These are phyloP conservation scores for Lunasporangiospora selenospora DNA, from an alignment of 192 early-diverging fungal genomes.

Conservation along the genomic window DNA sequence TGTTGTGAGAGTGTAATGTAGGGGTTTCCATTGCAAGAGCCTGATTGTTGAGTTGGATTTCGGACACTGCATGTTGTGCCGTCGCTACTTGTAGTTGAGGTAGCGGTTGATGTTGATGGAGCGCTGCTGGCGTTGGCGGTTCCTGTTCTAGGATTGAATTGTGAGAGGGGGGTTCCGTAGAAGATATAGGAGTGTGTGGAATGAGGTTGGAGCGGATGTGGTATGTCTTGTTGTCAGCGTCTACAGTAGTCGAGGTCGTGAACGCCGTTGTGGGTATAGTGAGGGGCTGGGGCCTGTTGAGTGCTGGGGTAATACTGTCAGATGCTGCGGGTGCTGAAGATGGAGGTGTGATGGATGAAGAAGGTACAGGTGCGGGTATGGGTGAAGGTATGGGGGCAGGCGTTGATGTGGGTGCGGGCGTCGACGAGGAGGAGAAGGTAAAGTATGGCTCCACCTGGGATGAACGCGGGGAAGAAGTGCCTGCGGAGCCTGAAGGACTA, in stretches of 20 bases:
- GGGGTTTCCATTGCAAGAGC: constrained; percentile 52
- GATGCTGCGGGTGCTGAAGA: not conserved
- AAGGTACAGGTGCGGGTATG: constrained; percentile 1
- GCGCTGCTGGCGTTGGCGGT: too few species aligned
- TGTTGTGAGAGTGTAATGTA: constrained; percentile 52
- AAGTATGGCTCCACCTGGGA: constrained; percentile 3
- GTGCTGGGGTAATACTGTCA: not conserved
- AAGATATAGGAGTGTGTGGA: constrained; percentile 24
- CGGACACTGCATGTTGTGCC: too few species aligned
- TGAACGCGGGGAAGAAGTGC: constrained; percentile 11
- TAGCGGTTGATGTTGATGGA: too few species aligned
- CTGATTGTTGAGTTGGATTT: too few species aligned
- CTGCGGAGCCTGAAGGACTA: constrained; percentile 2
- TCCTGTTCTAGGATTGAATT: too few species aligned
- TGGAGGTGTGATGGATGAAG: constrained; percentile 9
- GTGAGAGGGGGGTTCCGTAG: too few species aligned
- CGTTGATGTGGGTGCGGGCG: constrained; percentile 5
- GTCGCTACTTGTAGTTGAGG: too few species aligned
- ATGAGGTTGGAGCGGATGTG: constrained; percentile 43
- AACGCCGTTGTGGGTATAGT: constrained; percentile 40
- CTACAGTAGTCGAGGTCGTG: constrained; percentile 43
- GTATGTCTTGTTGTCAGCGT: constrained; percentile 53
- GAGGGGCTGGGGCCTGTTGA: constrained; percentile 13
- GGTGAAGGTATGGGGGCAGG: constrained; percentile 5
- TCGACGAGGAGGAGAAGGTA: not conserved